phyloP scores from a whole-genome alignment of 2,329 filamentous ascomycete species.

The Talaromyces sp. region DNA sequence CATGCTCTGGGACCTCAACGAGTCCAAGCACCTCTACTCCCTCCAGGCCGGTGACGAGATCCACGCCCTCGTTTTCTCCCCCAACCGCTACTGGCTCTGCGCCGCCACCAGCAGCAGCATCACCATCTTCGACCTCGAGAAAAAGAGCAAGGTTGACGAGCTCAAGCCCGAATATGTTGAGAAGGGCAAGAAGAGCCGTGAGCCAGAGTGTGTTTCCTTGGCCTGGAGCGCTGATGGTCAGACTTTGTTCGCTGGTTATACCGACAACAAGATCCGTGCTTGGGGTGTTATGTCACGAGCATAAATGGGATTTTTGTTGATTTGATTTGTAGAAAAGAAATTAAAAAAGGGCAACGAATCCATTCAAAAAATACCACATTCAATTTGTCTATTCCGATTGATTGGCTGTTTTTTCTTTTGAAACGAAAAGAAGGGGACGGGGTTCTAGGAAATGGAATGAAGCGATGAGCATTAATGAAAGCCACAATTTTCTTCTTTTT shows the following conservation, averaged over 20 bases:
- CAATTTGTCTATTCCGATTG: slow-evolving; percentile 15
- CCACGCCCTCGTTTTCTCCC: slow-evolving; percentile 99
- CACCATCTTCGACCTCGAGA: slow-evolving; percentile 99
- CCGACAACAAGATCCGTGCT: slow-evolving; percentile 97
- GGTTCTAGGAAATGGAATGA: slow-evolving; percentile 27
- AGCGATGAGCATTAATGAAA: slow-evolving; percentile 36
- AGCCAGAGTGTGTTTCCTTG: slow-evolving; percentile 95
- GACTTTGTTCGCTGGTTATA: slow-evolving; percentile 99
- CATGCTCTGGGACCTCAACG: slow-evolving; percentile 99
- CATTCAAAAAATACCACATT: slow-evolving; percentile 10
- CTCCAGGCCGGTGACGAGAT: slow-evolving; percentile 99
- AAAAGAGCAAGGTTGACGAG: slow-evolving; percentile 99
- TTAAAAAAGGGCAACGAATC: slow-evolving; percentile 24
- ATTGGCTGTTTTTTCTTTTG: slow-evolving; percentile 13
- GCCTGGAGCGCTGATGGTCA: slow-evolving; percentile 98
- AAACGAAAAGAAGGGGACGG: neutral
- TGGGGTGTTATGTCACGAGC: slow-evolving; percentile 97
- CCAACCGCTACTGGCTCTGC: slow-evolving; percentile 99
- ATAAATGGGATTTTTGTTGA: slow-evolving; percentile 44
- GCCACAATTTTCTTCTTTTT: slow-evolving; percentile 3
- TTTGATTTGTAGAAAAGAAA: slow-evolving; percentile 19
- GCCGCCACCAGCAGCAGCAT: slow-evolving; percentile 95
- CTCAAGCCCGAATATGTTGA: slow-evolving; percentile 97
- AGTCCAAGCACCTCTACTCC: slow-evolving; percentile 99
- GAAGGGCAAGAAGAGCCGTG: slow-evolving; percentile 97